Evolutionary conservation across 1,139 yeast genomes (phyloP), one percentile per base, ranked within the genome.

Genomic region (Suhomyces taliae): DNA sequence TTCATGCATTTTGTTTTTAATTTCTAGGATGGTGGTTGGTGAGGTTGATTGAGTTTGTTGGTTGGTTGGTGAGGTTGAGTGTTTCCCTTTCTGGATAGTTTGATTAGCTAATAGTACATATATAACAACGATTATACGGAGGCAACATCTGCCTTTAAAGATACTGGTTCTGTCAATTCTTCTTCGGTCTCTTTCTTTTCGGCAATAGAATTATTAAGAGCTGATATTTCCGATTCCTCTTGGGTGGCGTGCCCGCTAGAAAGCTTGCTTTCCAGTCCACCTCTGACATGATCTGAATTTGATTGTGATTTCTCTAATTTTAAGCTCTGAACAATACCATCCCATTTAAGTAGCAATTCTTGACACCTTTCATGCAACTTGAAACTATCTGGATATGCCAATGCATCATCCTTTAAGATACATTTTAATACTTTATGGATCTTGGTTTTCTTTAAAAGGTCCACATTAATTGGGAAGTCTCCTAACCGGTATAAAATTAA

Each of bases 401-500:
- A 67, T 40, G 67, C 67, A 36, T 66, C 68, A 50, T 72, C 72
- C 50, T 68, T 70, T 46, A 72, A 57, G 37, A 79, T 77, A 50
- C 80, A 78, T 58, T 74, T 77, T 52, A 79, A 61, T 2, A 79
- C 83, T 59, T 79, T 79, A 56, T 79, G 83, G 45, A 79, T 66
- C 55, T 78, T 79, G 15, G 83, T 76, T 68, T 66, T 78, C 65
- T 62, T 78, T 50, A 79, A 66, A 48, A 77, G 64, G n/a, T 79
- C 82, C 42, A 80, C 78, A 40, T 78, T 81, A 24, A 85, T 81
- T 1, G 79, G 74, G 50, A 77, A 76, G 31, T 71, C 76, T 57
- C 59, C 78, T 56, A 69, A 76, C 59, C 82, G 75, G 55, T 77
- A 76, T 49, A 84, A 65, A 39, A 81, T 78, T 44, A 75, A 69